Evolutionary conservation across 306 rosid species (phyloP).

Genomic region (Lathyrus sativus): DNA sequence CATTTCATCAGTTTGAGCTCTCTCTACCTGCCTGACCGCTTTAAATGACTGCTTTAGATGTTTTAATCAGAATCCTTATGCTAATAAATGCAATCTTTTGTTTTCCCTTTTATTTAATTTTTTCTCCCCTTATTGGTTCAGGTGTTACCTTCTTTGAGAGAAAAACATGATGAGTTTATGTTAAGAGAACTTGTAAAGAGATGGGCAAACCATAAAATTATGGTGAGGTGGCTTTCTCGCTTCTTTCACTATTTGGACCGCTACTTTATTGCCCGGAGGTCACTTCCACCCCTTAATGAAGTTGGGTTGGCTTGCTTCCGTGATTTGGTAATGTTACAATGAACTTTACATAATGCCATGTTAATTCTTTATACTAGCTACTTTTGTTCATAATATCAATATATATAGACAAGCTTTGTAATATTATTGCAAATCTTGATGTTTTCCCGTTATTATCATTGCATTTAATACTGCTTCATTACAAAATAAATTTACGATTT

Average conservation of each 20-base stretch:
- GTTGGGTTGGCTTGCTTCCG: slow-evolving; percentile 82
- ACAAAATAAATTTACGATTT: slow-evolving; percentile 15
- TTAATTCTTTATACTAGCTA: slow-evolving; percentile 22
- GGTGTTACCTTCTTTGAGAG: slow-evolving; percentile 83
- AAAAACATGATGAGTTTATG: slow-evolving; percentile 81
- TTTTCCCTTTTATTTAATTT: background rate
- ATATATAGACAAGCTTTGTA: slow-evolving; percentile 1
- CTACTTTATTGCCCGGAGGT: slow-evolving; percentile 72
- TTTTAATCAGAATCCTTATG: slow-evolving; percentile 5
- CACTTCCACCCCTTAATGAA: slow-evolving; percentile 73
- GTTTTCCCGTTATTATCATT: slow-evolving; percentile 5
- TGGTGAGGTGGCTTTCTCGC: slow-evolving; percentile 79
- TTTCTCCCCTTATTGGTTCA: slow-evolving; percentile 22
- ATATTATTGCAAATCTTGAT: slow-evolving; percentile 3
- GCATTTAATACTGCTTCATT: slow-evolving; percentile 22
- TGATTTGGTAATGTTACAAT: slow-evolving; percentile 56
- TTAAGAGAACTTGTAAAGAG: slow-evolving; percentile 77
- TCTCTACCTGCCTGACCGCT: background rate
- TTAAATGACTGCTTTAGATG: background rate
- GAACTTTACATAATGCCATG: slow-evolving; percentile 3
- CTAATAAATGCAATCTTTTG: slow-evolving; percentile 9
- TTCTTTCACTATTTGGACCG: slow-evolving; percentile 76
- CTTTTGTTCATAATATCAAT: background rate
- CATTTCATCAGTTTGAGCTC: slow-evolving; percentile 9
- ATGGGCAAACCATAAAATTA: slow-evolving; percentile 74